Conservation (phyloP, 441 rosid species). For the California macrophylla region DNA sequence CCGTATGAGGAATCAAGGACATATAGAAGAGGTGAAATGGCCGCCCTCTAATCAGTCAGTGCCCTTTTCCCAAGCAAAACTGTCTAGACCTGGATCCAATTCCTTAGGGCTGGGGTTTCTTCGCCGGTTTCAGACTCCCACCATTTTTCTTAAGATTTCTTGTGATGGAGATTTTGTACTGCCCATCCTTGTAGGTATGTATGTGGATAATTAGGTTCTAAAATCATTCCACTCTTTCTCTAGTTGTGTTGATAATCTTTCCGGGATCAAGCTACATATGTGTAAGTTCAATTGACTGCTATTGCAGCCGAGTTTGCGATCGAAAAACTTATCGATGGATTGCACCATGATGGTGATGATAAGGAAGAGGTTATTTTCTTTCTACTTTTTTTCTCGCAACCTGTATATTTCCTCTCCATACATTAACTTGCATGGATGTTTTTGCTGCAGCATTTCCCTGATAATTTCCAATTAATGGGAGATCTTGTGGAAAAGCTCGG, state of each 20-base stretch:
- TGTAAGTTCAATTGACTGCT: conserved; percentile 16
- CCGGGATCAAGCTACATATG: neutral
- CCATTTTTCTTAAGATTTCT: conserved; percentile 79
- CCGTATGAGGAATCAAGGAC: conserved; percentile 38
- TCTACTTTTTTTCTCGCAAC: neutral
- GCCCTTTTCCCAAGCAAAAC: conserved; percentile 18
- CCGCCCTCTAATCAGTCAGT: conserved; percentile 17
- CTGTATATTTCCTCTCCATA: conserved; percentile 2
- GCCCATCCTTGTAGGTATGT: conserved; percentile 77
- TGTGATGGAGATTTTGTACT: conserved; percentile 74
- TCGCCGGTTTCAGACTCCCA: conserved; percentile 58
- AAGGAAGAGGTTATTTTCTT: conserved; percentile 20
- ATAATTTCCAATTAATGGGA: conserved; percentile 59
- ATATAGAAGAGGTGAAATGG: conserved; percentile 30
- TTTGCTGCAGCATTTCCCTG: conserved; percentile 50
- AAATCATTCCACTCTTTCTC: neutral
- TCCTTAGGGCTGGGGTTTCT: conserved; percentile 49
- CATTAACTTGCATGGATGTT: conserved; percentile 5
- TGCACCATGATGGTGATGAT: conserved; percentile 6
- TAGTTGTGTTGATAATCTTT: neutral
- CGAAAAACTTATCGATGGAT: conserved; percentile 45
- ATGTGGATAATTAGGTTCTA: conserved; percentile 5
- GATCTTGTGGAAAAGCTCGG: conserved; percentile 56
- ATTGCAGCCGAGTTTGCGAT: conserved; percentile 62
- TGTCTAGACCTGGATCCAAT: conserved; percentile 28